These are phyloP conservation scores for Agroathelia rolfsii DNA, from an alignment of 1,284 basidiomycete species.

Conservation along the genomic window DNA sequence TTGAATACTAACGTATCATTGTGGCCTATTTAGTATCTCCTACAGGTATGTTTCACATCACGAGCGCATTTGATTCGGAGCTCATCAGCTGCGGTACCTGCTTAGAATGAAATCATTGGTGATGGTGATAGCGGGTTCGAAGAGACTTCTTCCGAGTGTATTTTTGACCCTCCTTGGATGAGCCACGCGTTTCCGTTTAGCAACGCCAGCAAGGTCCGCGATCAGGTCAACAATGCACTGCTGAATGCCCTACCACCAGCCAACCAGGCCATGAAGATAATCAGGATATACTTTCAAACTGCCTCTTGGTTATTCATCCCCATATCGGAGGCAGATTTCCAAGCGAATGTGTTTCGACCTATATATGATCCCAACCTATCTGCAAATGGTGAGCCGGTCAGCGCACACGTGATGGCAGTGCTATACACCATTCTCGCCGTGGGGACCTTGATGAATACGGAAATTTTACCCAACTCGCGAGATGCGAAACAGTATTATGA, in stretches of 20 bases:
- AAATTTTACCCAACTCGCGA: constrained; percentile 35
- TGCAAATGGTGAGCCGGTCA: constrained; percentile 31
- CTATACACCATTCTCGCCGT: constrained; percentile 37
- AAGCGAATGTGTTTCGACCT: constrained; percentile 37
- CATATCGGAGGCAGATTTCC: constrained; percentile 45
- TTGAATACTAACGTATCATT: constrained; percentile 12
- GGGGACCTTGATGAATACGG: constrained; percentile 39
- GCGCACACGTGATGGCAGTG: constrained; percentile 35
- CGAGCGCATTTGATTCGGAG: too few species aligned
- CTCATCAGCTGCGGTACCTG: too few species aligned
- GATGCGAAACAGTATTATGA: constrained; percentile 50
- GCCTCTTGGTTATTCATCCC: constrained; percentile 64
- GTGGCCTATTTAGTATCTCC: constrained; percentile 28
- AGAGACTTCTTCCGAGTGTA: too few species aligned
- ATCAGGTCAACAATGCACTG: constrained; percentile 33
- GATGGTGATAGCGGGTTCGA: constrained; percentile 23
- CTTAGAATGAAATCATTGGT: constrained; percentile 26
- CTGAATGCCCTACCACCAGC: constrained; percentile 36
- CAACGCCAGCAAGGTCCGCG: constrained; percentile 26
- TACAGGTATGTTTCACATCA: constrained; percentile 20
- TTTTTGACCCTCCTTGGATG: constrained; percentile 37
- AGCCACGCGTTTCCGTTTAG: constrained; percentile 51
- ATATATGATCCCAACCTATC: constrained; percentile 36
- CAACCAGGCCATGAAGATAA: constrained; percentile 31
- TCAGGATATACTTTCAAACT: constrained; percentile 48